Base-by-base conservation (phyloP, 2,329 filamentous ascomycete species). In the Arthrobotrys iridis region DNA sequence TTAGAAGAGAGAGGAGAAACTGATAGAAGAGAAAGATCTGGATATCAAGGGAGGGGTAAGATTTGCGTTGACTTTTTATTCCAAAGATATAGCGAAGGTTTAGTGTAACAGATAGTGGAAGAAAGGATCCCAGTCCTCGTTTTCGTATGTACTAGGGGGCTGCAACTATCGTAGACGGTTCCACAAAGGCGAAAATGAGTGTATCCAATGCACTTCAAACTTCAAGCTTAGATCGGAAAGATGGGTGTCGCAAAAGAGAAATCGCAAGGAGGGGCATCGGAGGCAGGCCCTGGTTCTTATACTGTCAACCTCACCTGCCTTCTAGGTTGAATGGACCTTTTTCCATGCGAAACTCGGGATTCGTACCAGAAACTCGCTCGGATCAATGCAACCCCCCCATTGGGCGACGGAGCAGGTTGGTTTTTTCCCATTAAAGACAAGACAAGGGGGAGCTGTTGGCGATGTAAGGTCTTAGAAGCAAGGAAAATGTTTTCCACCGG, bases 321-420 rank as follows among this genome's bases (percentile, higher is more conserved):
- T 62, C 62, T 62, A 37, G 70, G 45, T 55, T 62, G 46, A 62
- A 57, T 45, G n/a, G n/a, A n/a, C n/a, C n/a, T n/a, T n/a, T 55
- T 35, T 45, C 13, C 13, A 37, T 24, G 26, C 24, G 7, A 50
- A 43, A 45, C 41, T n/a, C 48, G 35, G 43, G 63, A 67, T 63
- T 55, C 22, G 35, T 46, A 43, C 55, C 20, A 33, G 55, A 74
- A 74, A 74, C 71, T 48, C 58, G 63, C 63, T 75, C 71, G 71
- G 71, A 55, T 68, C 46, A 63, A 48, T 75, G 71, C 63, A 52
- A 75, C 63, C 40, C 33, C n/a, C 55, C 28, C 46, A 64, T 58
- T 63, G 48, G 65, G 65, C 57, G 45, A 43, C 35, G 37, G 40
- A 55, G 55, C 22, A 52, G 37, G 41, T 45, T 18, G 43, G 43